These are phyloP conservation scores for Trametes pubescens DNA, from an alignment of 1,284 basidiomycete species.

Conservation along the genomic window DNA sequence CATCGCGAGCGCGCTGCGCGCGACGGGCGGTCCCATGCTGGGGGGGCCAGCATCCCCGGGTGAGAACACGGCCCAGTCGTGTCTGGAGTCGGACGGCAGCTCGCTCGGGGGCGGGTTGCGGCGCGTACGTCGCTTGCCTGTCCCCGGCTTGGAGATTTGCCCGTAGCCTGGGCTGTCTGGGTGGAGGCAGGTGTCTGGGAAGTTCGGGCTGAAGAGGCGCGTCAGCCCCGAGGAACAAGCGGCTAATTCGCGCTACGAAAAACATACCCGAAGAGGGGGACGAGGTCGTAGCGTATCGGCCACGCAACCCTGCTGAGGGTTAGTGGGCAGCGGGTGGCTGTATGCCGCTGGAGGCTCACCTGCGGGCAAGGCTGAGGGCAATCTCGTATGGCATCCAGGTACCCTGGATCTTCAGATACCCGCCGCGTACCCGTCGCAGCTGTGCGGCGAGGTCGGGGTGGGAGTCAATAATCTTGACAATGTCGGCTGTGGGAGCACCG, in stretches of 20 bases:
- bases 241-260: conserved; percentile 12
- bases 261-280: conserved; percentile 82
- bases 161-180: conserved; percentile 86
- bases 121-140: conserved; percentile 68
- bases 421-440: conserved; percentile 83
- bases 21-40: conserved; percentile 17
- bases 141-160: conserved; percentile 71
- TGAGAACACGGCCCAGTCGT: conserved; percentile 40
- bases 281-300: conserved; percentile 84
- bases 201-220: conserved; percentile 54
- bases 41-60: conserved; percentile 21
- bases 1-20: conserved; percentile 27
- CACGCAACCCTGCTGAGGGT: conserved; percentile 74
- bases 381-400: conserved; percentile 93
- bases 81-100: conserved; percentile 33
- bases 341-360: conserved; percentile 54
- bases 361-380: conserved; percentile 76
- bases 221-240: conserved; percentile 19
- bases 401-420: conserved; percentile 88
- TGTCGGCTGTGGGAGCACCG: conserved; percentile 66
- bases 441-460: conserved; percentile 84
- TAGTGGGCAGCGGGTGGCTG: conserved; percentile 26
- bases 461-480: conserved; percentile 89
- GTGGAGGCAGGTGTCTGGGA: conserved; percentile 79
- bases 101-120: conserved; percentile 47